Evolutionary conservation across 805 yeast species (phyloP).

Genomic region (Candida andamanensis): DNA sequence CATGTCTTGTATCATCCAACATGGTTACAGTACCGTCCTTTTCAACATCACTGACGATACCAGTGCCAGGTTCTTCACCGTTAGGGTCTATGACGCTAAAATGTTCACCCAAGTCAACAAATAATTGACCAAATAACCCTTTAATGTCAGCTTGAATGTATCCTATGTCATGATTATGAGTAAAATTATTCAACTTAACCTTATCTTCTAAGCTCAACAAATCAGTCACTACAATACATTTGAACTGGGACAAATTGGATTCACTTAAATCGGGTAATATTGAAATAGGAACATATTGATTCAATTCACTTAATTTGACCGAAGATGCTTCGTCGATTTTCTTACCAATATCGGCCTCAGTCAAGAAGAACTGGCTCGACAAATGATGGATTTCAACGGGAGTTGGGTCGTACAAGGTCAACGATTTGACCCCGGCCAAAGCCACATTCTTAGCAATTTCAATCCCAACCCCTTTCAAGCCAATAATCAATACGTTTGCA

Average conservation of each 20-base stretch:
- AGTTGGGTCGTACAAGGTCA: slow-evolving; percentile 78
- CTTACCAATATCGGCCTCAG: slow-evolving; percentile 67
- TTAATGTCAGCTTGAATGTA: slow-evolving; percentile 77
- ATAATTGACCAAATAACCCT: slow-evolving; percentile 84
- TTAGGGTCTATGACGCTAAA: slow-evolving; percentile 79
- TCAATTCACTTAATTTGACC: slow-evolving; percentile 70
- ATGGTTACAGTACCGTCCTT: slow-evolving; percentile 86
- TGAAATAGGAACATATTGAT: slow-evolving; percentile 83
- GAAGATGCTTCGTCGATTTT: slow-evolving; percentile 72
- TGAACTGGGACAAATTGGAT: slow-evolving; percentile 51
- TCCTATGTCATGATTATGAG: slow-evolving; percentile 70
- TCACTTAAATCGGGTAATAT: slow-evolving; percentile 55
- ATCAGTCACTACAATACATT: slow-evolving; percentile 83
- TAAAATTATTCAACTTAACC: slow-evolving; percentile 64
- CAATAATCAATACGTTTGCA: slow-evolving; percentile 87
- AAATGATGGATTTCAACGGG: slow-evolving; percentile 65
- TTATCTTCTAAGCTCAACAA: slow-evolving; percentile 61
- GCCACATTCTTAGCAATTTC: slow-evolving; percentile 97
- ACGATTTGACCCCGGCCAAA: slow-evolving; percentile 92
- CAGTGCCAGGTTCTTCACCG: slow-evolving; percentile 88
- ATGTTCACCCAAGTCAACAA: slow-evolving; percentile 83
- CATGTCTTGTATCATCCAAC: slow-evolving; percentile 89
- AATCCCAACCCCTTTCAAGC: slow-evolving; percentile 87
- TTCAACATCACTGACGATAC: slow-evolving; percentile 88
- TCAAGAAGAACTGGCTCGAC: slow-evolving; percentile 83